These are phyloP conservation scores for Globisporangium cylindrosporum DNA, from an alignment of 352 stramenopile genomes.

Conservation along the genomic window DNA sequence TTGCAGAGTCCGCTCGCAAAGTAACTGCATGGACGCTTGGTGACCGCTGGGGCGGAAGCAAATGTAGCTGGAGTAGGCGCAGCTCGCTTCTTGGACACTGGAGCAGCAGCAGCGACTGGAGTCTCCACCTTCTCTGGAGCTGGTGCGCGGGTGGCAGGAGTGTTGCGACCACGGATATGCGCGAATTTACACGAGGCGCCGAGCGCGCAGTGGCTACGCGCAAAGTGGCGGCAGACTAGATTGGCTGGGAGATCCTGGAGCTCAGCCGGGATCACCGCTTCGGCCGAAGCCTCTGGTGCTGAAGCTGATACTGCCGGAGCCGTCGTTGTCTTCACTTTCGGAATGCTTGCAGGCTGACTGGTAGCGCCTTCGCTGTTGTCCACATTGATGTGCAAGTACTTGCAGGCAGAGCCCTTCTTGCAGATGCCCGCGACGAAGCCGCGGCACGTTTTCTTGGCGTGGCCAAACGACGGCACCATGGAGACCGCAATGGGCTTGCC, in stretches of 20 bases:
- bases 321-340: not conserved
- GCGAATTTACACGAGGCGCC: constrained; percentile 35
- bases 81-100: constrained; percentile 6
- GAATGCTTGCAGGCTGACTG: not conserved
- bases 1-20: constrained; percentile 49
- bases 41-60: constrained; percentile 5
- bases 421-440: constrained; percentile 61
- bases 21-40: constrained; percentile 39
- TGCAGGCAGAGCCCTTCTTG: constrained; percentile 62
- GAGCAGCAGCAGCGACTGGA: constrained; percentile 10
- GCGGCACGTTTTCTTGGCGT: constrained; percentile 41
- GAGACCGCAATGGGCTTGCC: constrained; percentile 47
- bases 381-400: constrained; percentile 26
- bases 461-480: constrained; percentile 39
- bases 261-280: constrained; percentile 15
- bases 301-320: not conserved
- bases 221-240: constrained; percentile 54
- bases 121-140: not conserved
- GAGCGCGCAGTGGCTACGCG: constrained; percentile 38
- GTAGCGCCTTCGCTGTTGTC: not conserved
- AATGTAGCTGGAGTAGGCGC: not conserved
- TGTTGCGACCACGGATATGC: constrained; percentile 37
- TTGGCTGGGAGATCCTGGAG: constrained; percentile 31
- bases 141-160: constrained; percentile 14
- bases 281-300: not conserved